Evolutionary conservation across 2,329 filamentous ascomycete genomes (phyloP), one percentile per base, ranked within the genome.

Genomic region (Clarireedia paspali): DNA sequence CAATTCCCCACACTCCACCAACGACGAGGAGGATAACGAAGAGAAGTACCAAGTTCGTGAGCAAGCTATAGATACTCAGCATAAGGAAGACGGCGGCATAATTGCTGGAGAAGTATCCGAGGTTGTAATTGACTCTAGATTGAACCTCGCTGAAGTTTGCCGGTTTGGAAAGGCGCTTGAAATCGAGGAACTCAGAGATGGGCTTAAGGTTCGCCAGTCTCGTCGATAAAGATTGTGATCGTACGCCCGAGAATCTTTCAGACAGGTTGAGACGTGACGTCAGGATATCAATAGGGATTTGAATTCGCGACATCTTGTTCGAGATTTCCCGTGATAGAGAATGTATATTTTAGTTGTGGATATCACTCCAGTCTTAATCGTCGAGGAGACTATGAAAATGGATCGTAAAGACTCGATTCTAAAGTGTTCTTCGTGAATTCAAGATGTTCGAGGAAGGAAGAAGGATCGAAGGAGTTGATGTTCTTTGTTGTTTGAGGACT

Each of bases 91-190:
- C 83, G 62, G 88, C 87, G 64, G 88, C 87, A 81, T 99, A 99
- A 79, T 99, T 99, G 86, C 90, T 96, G 60, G 91, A 95, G 80
- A 95, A 99, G 78, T 97, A 88, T 72, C 88, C 84, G 63, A 99
- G 77, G 74, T 99, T 99, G 85, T 96, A 96, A 79, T 95, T 95
- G 76, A 96, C 85, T 63, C 92, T 85, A 66, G 87, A 91, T 74
- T 97, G 92, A 62, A 90, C 84, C 73, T 96, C 91, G 63, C 77
- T 77, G 68, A 97, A 96, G 77, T 95, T 95, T 70, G 82, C 83
- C 27, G 94, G 94, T 77, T 97, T 99, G 63, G 90, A 95, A 56
- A 99, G 68, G 65, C 91, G 90, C 83, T 96, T 96, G 75, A 97
- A 74, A 74, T 97, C 91, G 73, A 96, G 81, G 75, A 99, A 99